Base-by-base conservation (phyloP, 2,329 filamentous ascomycete genomes). In the Aspergillus ochraceoroseus region DNA sequence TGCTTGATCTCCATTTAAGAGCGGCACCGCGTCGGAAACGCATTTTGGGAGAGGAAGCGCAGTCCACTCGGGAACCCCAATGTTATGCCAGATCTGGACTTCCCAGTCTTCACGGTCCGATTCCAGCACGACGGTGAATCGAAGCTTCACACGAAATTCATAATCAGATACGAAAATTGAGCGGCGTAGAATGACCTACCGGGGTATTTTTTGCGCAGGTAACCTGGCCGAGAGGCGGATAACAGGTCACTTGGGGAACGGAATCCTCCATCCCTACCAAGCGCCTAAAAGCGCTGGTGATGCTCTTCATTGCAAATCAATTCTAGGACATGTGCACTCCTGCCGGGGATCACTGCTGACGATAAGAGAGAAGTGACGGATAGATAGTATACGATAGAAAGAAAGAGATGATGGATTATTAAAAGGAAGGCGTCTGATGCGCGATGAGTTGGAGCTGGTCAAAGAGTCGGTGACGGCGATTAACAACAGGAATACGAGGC, bases 141-240 rank as follows among this genome's bases (percentile, higher is more conserved):
- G 59, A 26, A 83, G 68, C 55, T 74, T 38, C 15, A 7, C 2
- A 4, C 29, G 19, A 14, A 22, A 11, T 7, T 17, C 9, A 13
- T 25, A 14, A 38, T 20, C 32, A n/a, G 14, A 22, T 2, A 7
- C 27, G 14, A 13, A 19, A 14, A 2, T 13, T 7, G 22, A 15
- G 15, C 15, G 2, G 11, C 5, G 41, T 53, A 46, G n/a, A n/a
- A n/a, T n/a, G n/a, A n/a, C n/a, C n/a, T 41, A 64, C 62, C 38
- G 51, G 53, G 47, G 60, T 53, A 11, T 65, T 57, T 17, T 70
- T 63, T 13, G 85, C 57, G 33, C 77, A 72, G 1, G 86, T 88
- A 15, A 85, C 75, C 58, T 89, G 85, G 2, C 82, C 86, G 36
- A 95, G 65, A 1, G 87, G 79, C 8, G 89, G 89, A 55, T 80